Conservation (phyloP, 768 basidiomycete genomes). For the Suillus fuscotomentosus region DNA sequence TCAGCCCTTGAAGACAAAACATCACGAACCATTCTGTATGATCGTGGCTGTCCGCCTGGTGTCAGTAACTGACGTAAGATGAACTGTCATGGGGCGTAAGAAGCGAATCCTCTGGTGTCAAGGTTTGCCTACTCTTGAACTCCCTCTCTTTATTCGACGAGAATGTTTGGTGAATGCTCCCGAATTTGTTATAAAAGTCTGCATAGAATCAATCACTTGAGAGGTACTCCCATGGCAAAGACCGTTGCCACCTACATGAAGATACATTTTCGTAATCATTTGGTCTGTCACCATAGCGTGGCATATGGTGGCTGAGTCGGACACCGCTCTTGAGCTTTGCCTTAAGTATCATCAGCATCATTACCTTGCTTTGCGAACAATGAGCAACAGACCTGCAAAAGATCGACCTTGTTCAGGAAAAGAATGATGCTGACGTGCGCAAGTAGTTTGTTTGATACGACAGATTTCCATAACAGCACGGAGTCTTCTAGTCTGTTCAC, state of each 20-base stretch:
- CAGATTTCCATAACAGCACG: slow-evolving; percentile 66
- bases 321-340: slow-evolving; percentile 78
- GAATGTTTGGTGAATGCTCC: slow-evolving; percentile 61
- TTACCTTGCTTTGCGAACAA: not conserved
- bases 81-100: slow-evolving; percentile 45
- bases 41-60: slow-evolving; percentile 71
- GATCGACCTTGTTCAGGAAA: slow-evolving; percentile 81
- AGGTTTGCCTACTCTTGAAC: slow-evolving; percentile 55
- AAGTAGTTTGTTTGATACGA: slow-evolving; percentile 73
- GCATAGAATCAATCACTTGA: slow-evolving; percentile 9
- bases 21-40: slow-evolving; percentile 62
- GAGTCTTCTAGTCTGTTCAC: slow-evolving; percentile 84
- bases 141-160: slow-evolving; percentile 73
- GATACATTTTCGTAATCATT: slow-evolving; percentile 80
- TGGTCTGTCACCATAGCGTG: slow-evolving; percentile 67
- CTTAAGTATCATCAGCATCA: slow-evolving; percentile 31
- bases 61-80: slow-evolving; percentile 82
- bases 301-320: slow-evolving; percentile 64
- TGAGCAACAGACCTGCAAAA: slow-evolving; percentile 53
- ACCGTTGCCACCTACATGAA: slow-evolving; percentile 52
- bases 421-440: slow-evolving; percentile 74
- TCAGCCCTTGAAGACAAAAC: not conserved
- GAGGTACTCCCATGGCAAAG: not conserved
- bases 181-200: slow-evolving; percentile 79
- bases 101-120: not conserved